Evolutionary conservation across 1,139 yeast genomes (phyloP), one percentile per base, ranked within the genome.

Genomic region (Candida glucosophila): DNA sequence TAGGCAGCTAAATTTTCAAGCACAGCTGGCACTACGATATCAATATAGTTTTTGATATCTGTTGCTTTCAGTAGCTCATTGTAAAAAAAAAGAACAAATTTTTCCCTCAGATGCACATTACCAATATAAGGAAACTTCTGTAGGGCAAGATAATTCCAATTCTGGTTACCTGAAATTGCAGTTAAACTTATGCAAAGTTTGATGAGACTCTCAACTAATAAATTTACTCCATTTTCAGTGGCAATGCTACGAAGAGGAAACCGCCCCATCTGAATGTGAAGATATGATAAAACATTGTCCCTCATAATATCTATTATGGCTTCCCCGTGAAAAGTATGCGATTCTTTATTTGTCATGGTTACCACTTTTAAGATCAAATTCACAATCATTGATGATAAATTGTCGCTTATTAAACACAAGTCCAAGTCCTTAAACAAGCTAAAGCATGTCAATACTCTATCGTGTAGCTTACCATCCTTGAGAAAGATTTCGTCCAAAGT

Each of bases 61-160:
- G 53, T 36, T 28, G 33, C 49, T 11, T 40, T 31, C 13, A 56
- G 37, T n/a, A 58, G 40, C 20, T 48, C 49, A 9, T 37, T 29
- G 33, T 55, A 56, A 15, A 62, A 46, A 22, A 37, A 49, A 24
- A 59, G 34, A 2, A 43, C 37, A 35, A 55, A 64, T 27, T 49
- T 44, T 5, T 52, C 55, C 35, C 70, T 41, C 61, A 58, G 63
- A 14, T 44, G 41, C 0, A 47, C 32, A 32, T 60, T 60, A 4
- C 71, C 71, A 23, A 58, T 40, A 29, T 59, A 65, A 1, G 67
- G 64, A 31, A 45, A 62, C 16, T 49, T 52, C 30, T 62, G 70
- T 17, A 58, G 44, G 12, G 59, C 42, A 15, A 63, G 34, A 22
- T 44, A 45, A 27, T 57, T 58, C 69, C 70, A 63, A 31, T 53